Evolutionary conservation across 495 filamentous ascomycete genomes (phyloP).

Genomic region (Daldinia caldariorum): DNA sequence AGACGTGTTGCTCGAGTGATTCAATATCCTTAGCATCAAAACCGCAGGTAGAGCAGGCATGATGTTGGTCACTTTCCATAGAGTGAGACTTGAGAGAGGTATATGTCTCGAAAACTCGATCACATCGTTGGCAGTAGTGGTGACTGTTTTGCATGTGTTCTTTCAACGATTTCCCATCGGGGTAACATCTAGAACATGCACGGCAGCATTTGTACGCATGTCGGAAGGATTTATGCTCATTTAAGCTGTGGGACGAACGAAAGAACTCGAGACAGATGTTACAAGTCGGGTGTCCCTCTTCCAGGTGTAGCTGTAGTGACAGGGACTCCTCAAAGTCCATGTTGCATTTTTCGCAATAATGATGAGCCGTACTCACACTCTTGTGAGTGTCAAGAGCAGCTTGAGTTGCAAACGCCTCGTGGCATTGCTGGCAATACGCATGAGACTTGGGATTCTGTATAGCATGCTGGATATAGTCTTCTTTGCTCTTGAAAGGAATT

Average conservation of each 20-base stretch:
- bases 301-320: background rate
- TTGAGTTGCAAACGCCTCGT: background rate
- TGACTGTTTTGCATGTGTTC: conserved; percentile 3
- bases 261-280: too few species aligned
- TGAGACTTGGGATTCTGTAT: conserved; percentile 4
- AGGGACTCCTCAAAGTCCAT: conserved; percentile 1
- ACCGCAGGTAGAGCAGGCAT: background rate
- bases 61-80: background rate
- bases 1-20: background rate
- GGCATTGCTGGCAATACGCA: conserved; percentile 6
- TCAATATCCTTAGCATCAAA: background rate
- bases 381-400: background rate
- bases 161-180: background rate
- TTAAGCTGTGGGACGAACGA: background rate
- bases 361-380: background rate
- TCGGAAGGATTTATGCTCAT: background rate
- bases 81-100: background rate
- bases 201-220: background rate
- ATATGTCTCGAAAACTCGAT: background rate
- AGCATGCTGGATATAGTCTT: background rate
- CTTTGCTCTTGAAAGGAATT: conserved; percentile 6
- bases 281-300: conserved; percentile 5
- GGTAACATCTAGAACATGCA: background rate
- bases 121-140: conserved; percentile 8
- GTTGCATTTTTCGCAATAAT: conserved; percentile 13